Conservation (phyloP, 345 rosid genomes). For the Reutealis trisperma region DNA sequence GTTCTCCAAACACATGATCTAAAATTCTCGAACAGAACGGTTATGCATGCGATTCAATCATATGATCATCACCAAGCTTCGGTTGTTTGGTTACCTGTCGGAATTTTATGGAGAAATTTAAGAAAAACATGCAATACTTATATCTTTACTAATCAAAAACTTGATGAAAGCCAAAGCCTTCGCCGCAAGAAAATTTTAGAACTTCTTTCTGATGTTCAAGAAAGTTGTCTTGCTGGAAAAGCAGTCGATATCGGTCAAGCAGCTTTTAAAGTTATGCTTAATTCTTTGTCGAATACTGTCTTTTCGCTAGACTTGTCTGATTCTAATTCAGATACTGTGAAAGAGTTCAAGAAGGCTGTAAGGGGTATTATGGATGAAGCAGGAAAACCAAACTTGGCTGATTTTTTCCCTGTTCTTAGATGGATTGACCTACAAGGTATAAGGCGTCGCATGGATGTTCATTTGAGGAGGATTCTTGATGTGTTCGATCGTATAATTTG, state of each 20-base stretch:
- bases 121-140: slow-evolving; percentile 8
- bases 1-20: not conserved
- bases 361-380: not conserved
- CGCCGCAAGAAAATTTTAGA: not conserved
- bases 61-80: not conserved
- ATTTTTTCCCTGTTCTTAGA: slow-evolving; percentile 8
- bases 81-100: not conserved
- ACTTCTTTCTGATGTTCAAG: not conserved
- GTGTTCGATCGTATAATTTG: slow-evolving; percentile 33
- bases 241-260: slow-evolving; percentile 3
- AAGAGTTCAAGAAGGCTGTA: slow-evolving; percentile 6
- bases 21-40: not conserved
- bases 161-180: not conserved
- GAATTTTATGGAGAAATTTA: not conserved
- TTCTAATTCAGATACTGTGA: not conserved
- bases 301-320: not conserved
- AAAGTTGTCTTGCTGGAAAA: not conserved
- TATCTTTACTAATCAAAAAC: not conserved
- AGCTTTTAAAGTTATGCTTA: not conserved
- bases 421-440: slow-evolving; percentile 15
- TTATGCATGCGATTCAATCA: not conserved
- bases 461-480: slow-evolving; percentile 19
- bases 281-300: not conserved
- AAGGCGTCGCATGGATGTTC: slow-evolving; percentile 8
- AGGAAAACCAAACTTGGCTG: slow-evolving; percentile 4